Conservation (phyloP, 345 rosid species). For the Firmiana major region DNA sequence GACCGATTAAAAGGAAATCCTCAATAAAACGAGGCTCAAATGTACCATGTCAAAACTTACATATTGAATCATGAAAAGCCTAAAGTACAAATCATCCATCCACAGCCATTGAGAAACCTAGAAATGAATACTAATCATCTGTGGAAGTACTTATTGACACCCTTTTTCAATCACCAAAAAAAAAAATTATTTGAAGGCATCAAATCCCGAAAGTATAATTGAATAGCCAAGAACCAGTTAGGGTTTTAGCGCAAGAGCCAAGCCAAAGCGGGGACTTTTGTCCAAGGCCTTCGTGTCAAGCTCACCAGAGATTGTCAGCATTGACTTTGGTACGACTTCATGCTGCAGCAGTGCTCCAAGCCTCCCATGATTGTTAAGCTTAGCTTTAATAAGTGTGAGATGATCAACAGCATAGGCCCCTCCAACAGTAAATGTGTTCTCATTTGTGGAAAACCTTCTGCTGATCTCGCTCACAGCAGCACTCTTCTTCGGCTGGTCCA, state of each 20-base stretch:
- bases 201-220: conserved; percentile 17
- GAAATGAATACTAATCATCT: conserved; percentile 7
- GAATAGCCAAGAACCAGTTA: conserved; percentile 22
- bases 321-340: conserved; percentile 71
- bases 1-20: not conserved
- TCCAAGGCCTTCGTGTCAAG: conserved; percentile 81
- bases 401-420: conserved; percentile 72
- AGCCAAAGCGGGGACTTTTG: conserved; percentile 74
- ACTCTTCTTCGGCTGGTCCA: conserved; percentile 59
- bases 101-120: not conserved
- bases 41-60: not conserved
- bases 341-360: conserved; percentile 86
- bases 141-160: conserved; percentile 42
- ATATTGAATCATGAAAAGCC: conserved; percentile 1
- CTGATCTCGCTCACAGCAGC: conserved; percentile 73
- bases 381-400: conserved; percentile 75
- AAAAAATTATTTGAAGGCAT: not conserved
- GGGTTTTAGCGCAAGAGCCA: conserved; percentile 78
- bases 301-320: conserved; percentile 79
- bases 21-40: not conserved
- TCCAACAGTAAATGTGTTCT: conserved; percentile 80
- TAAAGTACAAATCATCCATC: not conserved
- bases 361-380: conserved; percentile 78
- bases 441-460: conserved; percentile 82
- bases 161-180: conserved; percentile 23